Conservation (phyloP, 2,329 filamentous ascomycete species). For the Trichoderma sp. region DNA sequence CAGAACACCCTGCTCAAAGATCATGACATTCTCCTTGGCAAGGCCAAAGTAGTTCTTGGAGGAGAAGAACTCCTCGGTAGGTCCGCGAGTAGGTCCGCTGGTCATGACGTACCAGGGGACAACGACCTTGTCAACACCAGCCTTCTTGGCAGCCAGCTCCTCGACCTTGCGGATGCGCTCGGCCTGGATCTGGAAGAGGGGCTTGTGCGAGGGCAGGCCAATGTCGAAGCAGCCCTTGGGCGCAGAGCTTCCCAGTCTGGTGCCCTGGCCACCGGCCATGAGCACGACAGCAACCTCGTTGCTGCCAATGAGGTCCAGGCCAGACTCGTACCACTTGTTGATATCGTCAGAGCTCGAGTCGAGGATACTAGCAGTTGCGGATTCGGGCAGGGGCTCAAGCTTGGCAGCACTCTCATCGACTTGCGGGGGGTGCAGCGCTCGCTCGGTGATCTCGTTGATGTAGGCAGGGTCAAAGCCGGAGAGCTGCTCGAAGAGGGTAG, state of each 20-base stretch:
- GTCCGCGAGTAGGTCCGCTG: conserved; percentile 84
- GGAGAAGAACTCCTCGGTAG: conserved; percentile 91
- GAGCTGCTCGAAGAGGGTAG: conserved; percentile 76
- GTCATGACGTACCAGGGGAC: conserved; percentile 99
- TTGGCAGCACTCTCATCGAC: conserved; percentile 52
- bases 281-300: conserved; percentile 82
- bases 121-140: conserved; percentile 53
- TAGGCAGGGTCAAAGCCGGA: conserved; percentile 75
- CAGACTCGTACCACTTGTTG: conserved; percentile 77
- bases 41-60: conserved; percentile 90
- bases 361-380: conserved; percentile 84
- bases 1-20: conserved; percentile 96
- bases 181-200: conserved; percentile 95
- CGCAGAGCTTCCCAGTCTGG: conserved; percentile 86
- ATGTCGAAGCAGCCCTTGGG: conserved; percentile 99
- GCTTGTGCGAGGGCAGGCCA: conserved; percentile 86
- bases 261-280: conserved; percentile 97
- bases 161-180: conserved; percentile 89
- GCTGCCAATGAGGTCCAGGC: conserved; percentile 74
- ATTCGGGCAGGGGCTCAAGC: conserved; percentile 84
- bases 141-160: conserved; percentile 70
- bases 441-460: conserved; percentile 84
- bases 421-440: conserved; percentile 74
- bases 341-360: conserved; percentile 79
- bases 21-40: conserved; percentile 76